phyloP scores from a whole-genome alignment of 2,329 filamentous ascomycete species.

The Xylariaceae sp. region DNA sequence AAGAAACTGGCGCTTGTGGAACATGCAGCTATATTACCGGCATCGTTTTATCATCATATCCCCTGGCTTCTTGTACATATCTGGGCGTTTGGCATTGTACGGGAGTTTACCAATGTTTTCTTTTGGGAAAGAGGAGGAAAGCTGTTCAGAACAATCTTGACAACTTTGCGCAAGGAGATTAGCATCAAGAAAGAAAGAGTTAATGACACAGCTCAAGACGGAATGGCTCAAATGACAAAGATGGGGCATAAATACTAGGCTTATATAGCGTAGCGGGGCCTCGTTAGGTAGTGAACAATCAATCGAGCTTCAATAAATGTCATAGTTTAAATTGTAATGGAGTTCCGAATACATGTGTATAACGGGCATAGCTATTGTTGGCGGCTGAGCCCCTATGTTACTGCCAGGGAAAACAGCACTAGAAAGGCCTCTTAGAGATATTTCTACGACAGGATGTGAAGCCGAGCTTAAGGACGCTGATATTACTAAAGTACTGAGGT shows the following conservation, averaged over 20 bases:
- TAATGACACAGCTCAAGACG: background rate
- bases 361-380: no score
- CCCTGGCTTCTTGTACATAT: background rate
- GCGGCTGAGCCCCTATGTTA: no score
- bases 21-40: constrained; percentile 2
- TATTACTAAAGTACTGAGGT: no score
- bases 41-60: constrained; percentile 26
- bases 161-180: background rate
- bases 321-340: no score
- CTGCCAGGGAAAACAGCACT: no score
- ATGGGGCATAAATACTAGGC: background rate
- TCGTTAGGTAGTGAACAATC: constrained; percentile 21
- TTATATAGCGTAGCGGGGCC: constrained; percentile 4
- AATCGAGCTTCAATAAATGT: no score
- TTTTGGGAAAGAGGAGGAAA: constrained; percentile 8
- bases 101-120: constrained; percentile 19
- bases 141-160: background rate
- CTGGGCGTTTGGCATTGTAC: constrained; percentile 15
- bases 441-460: no score
- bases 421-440: no score
- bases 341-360: no score
- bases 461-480: no score
- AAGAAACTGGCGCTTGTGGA: constrained; percentile 16
- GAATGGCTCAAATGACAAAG: background rate
- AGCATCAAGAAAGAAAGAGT: background rate